These are phyloP conservation scores for Leishmania major DNA, from an alignment of 208 protist genomes.

Conservation along the genomic window DNA sequence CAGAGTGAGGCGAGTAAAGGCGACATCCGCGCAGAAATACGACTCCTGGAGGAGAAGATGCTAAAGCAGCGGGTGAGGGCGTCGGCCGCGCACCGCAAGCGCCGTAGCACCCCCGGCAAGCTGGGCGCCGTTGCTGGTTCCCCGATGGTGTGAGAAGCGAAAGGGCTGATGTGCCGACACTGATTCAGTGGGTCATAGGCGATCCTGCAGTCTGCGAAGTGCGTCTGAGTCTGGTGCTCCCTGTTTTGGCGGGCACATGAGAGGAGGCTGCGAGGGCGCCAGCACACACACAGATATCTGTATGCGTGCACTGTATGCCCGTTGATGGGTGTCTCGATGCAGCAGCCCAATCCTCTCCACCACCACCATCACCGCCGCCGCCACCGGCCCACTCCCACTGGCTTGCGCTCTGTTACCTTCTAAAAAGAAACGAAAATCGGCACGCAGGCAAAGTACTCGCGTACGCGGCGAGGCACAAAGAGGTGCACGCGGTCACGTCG, in stretches of 20 bases:
- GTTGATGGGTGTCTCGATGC: not conserved
- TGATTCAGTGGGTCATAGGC: not conserved
- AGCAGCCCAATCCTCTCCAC: not conserved
- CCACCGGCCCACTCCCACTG: too few relatives aligned
- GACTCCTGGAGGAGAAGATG: slow-evolving; percentile 27
- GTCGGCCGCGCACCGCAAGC: slow-evolving; percentile 2
- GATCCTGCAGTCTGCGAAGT: not conserved
- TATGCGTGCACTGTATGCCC: not conserved
- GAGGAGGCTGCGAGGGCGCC: not conserved
- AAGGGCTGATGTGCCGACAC: not conserved
- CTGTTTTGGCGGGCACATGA: not conserved
- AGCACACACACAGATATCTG: not conserved
- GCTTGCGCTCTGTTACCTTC: not conserved
- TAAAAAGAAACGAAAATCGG: not conserved
- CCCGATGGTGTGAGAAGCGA: not conserved
- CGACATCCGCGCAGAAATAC: slow-evolving; percentile 29
- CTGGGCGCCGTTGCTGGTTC: too few relatives aligned
- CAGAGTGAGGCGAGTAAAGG: slow-evolving; percentile 15
- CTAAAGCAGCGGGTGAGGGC: slow-evolving; percentile 22
- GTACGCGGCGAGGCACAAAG: not conserved
- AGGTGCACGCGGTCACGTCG: not conserved
- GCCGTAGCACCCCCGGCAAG: not conserved
- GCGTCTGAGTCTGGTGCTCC: not conserved
- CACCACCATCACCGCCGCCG: too few relatives aligned
- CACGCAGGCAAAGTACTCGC: not conserved